Percentiles rank a stretch among this genome's conserved stretches.
Evolutionary conservation across 148 eudicot genomes (phyloP).

Genomic region (Rhododendron ferrugineum): DNA sequence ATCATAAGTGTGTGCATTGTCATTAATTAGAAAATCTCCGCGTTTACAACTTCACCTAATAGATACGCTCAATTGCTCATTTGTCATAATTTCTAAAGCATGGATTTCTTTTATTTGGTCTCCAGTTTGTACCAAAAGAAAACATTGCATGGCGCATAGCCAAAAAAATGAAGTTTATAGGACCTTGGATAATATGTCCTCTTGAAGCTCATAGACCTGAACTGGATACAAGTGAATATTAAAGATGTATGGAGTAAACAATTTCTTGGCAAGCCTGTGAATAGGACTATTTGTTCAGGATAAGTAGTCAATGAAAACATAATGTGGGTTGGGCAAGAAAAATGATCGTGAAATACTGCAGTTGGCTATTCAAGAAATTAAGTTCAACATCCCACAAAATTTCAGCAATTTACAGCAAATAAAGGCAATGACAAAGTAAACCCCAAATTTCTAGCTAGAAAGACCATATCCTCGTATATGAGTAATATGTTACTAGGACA

Average conservation of each 20-base stretch:
- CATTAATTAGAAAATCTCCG: neutral
- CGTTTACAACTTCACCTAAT: neutral
- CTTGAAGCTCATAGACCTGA: neutral
- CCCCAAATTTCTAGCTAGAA: neutral
- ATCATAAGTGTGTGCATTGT: neutral
- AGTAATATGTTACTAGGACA: neutral
- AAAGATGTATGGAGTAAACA: neutral
- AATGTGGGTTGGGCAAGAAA: neutral
- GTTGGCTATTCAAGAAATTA: neutral
- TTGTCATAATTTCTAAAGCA: neutral
- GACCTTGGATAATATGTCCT: neutral
- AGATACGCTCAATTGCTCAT: neutral
- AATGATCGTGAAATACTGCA: neutral
- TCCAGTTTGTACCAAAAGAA: neutral
- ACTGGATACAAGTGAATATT: neutral
- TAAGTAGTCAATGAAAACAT: neutral
- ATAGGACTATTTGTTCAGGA: neutral
- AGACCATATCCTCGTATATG: neutral
- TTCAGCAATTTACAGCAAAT: neutral
- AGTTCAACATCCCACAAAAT: neutral
- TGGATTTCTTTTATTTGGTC: neutral
- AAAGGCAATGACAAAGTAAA: neutral
- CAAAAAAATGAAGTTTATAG: neutral
- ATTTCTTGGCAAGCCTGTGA: neutral
- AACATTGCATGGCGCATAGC: neutral